phyloP scores from a whole-genome alignment of 176 grass and related monocot species.

The Pontederia paniculata region DNA sequence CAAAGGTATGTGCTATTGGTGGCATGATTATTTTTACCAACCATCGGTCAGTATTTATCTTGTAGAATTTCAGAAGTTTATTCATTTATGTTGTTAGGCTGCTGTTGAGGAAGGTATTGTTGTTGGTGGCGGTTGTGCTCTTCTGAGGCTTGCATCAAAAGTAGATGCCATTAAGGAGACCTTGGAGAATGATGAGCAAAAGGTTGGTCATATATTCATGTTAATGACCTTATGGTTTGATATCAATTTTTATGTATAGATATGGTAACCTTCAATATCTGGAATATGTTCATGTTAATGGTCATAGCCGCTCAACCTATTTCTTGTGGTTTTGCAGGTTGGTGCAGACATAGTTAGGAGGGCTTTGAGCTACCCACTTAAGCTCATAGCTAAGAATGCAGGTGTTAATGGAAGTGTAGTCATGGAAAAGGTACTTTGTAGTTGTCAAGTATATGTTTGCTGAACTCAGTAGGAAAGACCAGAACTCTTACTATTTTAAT shows the following conservation, averaged over 20 bases:
- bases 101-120: conserved; percentile 99
- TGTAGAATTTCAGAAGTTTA: not conserved
- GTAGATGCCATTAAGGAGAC: conserved; percentile 91
- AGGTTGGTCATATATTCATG: conserved; percentile 29
- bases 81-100: conserved; percentile 36
- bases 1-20: conserved; percentile 41
- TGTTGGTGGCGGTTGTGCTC: conserved; percentile 92
- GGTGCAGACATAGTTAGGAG: conserved; percentile 91
- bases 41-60: not conserved
- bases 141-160: conserved; percentile 73
- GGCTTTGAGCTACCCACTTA: conserved; percentile 86
- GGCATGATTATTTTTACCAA: not conserved
- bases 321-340: conserved; percentile 35
- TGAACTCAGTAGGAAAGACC: too few species aligned
- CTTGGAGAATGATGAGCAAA: conserved; percentile 93
- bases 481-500: too few species aligned
- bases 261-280: too few species aligned
- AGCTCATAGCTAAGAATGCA: conserved; percentile 94
- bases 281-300: too few species aligned
- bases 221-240: not conserved
- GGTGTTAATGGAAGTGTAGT: conserved; percentile 97
- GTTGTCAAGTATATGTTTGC: too few species aligned
- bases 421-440: conserved; percentile 67
- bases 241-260: too few species aligned
- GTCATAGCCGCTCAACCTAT: not conserved